A percentile compares a stretch with the other conserved stretches of the same genome.
Evolutionary conservation across 2,329 filamentous ascomycete species (phyloP).

Genomic region (Diaporthe ampelina): DNA sequence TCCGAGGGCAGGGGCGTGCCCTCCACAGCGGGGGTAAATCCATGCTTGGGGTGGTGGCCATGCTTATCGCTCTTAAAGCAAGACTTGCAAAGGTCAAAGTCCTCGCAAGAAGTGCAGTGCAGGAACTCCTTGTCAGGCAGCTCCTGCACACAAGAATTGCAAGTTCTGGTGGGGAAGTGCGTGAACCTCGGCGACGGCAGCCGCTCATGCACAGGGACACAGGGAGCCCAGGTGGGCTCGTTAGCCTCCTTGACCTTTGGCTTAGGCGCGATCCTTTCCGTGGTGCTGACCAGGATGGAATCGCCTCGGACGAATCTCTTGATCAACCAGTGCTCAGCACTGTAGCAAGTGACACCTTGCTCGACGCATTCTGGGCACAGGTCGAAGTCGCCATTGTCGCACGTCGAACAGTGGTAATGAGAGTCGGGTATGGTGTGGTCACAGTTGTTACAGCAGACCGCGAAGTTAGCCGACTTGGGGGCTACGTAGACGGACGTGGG

Average conservation of each 20-base stretch:
- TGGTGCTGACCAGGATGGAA: constrained; percentile 85
- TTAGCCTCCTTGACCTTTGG: constrained; percentile 52
- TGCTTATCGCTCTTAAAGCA: constrained; percentile 85
- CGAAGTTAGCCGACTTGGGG: constrained; percentile 66
- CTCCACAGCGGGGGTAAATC: constrained; percentile 77
- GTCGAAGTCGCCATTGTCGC: constrained; percentile 94
- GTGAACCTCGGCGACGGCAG: background rate
- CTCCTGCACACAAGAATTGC: constrained; percentile 77
- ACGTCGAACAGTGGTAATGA: constrained; percentile 96
- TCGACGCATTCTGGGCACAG: constrained; percentile 86
- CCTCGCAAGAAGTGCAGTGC: constrained; percentile 86
- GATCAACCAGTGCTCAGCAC: constrained; percentile 90
- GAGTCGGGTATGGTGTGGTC: constrained; percentile 81
- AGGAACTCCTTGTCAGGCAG: constrained; percentile 85
- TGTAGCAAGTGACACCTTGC: constrained; percentile 81
- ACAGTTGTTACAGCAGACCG: constrained; percentile 95
- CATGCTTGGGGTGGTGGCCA: constrained; percentile 91
- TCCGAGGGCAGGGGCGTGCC: constrained; percentile 72
- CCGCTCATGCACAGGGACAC: background rate
- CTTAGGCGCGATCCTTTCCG: constrained; percentile 82
- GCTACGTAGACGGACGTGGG: constrained; percentile 28
- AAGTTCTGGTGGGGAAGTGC: constrained; percentile 69
- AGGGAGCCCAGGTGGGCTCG: constrained; percentile 41
- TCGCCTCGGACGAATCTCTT: constrained; percentile 88
- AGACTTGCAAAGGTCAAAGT: constrained; percentile 90